These are phyloP conservation scores for Clarireedia sp. DNA, from an alignment of 2,329 filamentous ascomycete genomes.

Conservation along the genomic window DNA sequence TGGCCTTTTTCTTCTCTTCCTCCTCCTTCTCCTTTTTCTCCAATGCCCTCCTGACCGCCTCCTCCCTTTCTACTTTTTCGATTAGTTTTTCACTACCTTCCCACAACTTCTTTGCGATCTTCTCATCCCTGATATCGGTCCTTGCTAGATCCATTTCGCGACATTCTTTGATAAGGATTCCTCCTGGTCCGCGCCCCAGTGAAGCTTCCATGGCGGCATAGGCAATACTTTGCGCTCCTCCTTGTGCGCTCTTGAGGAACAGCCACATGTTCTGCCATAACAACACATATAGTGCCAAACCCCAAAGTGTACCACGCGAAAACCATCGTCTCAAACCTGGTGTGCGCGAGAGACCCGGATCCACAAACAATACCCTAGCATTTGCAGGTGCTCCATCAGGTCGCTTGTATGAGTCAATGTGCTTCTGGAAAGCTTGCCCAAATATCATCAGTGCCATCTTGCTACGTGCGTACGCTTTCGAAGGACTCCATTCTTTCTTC, in stretches of 20 bases:
- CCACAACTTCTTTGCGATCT: constrained; percentile 79
- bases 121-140: constrained; percentile 69
- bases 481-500: constrained; percentile 46
- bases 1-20: constrained; percentile 23
- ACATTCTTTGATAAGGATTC: constrained; percentile 82
- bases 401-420: constrained; percentile 74
- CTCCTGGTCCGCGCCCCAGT: constrained; percentile 57
- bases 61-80: constrained; percentile 71
- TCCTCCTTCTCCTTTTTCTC: constrained; percentile 34
- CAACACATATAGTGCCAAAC: constrained; percentile 66
- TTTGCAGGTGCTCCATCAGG: constrained; percentile 79
- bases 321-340: constrained; percentile 84
- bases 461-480: constrained; percentile 54
- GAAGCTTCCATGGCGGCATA: constrained; percentile 76
- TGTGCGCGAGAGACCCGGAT: constrained; percentile 78
- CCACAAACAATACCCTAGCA: constrained; percentile 74
- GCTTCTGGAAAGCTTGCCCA: constrained; percentile 84
- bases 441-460: constrained; percentile 83
- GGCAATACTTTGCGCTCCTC: constrained; percentile 81
- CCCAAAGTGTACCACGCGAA: constrained; percentile 74
- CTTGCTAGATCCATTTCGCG: constrained; percentile 64
- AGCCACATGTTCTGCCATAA: constrained; percentile 81
- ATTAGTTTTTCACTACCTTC: constrained; percentile 80
- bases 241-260: constrained; percentile 72
- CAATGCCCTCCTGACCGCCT: constrained; percentile 46